Percentiles rank a stretch among this genome's conserved stretches.
Evolutionary conservation across 2,329 filamentous ascomycete species (phyloP).

Genomic region (Chaetothyriales sp.): DNA sequence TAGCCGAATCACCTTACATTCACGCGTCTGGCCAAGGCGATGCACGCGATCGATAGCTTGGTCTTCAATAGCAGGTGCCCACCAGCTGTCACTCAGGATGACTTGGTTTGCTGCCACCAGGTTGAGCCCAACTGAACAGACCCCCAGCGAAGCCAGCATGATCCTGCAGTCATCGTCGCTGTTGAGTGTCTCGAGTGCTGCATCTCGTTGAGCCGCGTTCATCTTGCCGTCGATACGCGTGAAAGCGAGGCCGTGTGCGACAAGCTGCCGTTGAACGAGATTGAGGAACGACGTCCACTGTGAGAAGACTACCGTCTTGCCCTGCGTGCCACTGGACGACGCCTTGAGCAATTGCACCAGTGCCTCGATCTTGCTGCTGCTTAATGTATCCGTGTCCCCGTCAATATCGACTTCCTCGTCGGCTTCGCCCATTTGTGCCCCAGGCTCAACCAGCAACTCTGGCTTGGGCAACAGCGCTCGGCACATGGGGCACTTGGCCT

Average conservation of each 20-base stretch:
- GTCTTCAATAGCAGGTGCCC: slow-evolving; percentile 84
- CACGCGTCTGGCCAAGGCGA: slow-evolving; percentile 63
- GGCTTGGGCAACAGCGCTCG: slow-evolving; percentile 48
- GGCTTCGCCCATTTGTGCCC: slow-evolving; percentile 39
- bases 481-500: slow-evolving; percentile 75
- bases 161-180: slow-evolving; percentile 53
- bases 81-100: slow-evolving; percentile 73
- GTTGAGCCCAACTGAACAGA: slow-evolving; percentile 75
- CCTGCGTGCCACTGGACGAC: slow-evolving; percentile 45
- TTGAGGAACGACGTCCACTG: slow-evolving; percentile 70
- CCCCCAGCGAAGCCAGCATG: slow-evolving; percentile 65
- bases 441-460: slow-evolving; percentile 50
- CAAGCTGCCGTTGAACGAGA: slow-evolving; percentile 55
- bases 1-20: slow-evolving; percentile 64
- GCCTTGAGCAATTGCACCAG: slow-evolving; percentile 61
- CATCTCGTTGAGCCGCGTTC: slow-evolving; percentile 54
- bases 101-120: slow-evolving; percentile 76
- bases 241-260: slow-evolving; percentile 44
- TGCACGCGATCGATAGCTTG: slow-evolving; percentile 83
- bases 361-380: slow-evolving; percentile 72
- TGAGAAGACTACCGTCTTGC: slow-evolving; percentile 71
- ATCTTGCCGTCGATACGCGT: slow-evolving; percentile 70
- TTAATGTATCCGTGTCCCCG: slow-evolving; percentile 47
- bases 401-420: slow-evolving; percentile 41
- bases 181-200: slow-evolving; percentile 52